phyloP scores from a whole-genome alignment of 2,329 filamentous ascomycete genomes.

The Trichoderma asperellum region DNA sequence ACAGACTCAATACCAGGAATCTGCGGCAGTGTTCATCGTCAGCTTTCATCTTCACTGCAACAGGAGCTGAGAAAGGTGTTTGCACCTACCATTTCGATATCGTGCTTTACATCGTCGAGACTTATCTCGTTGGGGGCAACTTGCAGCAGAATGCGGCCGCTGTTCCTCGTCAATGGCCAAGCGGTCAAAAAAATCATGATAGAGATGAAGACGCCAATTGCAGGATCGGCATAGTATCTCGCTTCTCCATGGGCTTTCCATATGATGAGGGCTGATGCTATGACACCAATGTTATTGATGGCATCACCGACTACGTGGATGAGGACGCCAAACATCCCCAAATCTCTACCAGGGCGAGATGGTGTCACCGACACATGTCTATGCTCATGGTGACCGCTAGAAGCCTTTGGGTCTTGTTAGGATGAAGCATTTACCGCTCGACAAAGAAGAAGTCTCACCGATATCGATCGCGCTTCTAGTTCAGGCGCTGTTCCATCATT shows the following conservation, averaged over 20 bases:
- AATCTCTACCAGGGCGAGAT: slow-evolving; percentile 53
- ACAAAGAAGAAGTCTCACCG: slow-evolving; percentile 29
- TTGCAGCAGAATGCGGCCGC: slow-evolving; percentile 69
- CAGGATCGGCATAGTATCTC: slow-evolving; percentile 74
- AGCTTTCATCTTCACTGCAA: background rate
- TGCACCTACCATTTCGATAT: slow-evolving; percentile 62
- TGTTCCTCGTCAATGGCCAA: slow-evolving; percentile 63
- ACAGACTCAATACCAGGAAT: slow-evolving; percentile 69
- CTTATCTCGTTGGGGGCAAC: slow-evolving; percentile 65
- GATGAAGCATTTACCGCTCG: background rate
- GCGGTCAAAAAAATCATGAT: slow-evolving; percentile 72
- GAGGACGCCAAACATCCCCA: slow-evolving; percentile 73
- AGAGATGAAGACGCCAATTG: slow-evolving; percentile 68
- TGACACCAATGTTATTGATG: slow-evolving; percentile 76
- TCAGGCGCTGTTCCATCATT: slow-evolving; percentile 27
- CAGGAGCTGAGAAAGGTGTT: background rate
- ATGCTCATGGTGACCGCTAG: slow-evolving; percentile 51
- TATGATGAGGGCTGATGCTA: slow-evolving; percentile 69
- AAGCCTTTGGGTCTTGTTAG: slow-evolving; percentile 9
- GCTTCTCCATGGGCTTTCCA: slow-evolving; percentile 63
- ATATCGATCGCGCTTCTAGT: slow-evolving; percentile 29
- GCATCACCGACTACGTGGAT: slow-evolving; percentile 74
- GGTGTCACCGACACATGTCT: slow-evolving; percentile 47
- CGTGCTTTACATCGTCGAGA: slow-evolving; percentile 66
- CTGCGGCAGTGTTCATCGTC: slow-evolving; percentile 40